These are phyloP conservation scores for Fusarium oxysporum DNA, from an alignment of 2,329 filamentous ascomycete species.

Conservation along the genomic window DNA sequence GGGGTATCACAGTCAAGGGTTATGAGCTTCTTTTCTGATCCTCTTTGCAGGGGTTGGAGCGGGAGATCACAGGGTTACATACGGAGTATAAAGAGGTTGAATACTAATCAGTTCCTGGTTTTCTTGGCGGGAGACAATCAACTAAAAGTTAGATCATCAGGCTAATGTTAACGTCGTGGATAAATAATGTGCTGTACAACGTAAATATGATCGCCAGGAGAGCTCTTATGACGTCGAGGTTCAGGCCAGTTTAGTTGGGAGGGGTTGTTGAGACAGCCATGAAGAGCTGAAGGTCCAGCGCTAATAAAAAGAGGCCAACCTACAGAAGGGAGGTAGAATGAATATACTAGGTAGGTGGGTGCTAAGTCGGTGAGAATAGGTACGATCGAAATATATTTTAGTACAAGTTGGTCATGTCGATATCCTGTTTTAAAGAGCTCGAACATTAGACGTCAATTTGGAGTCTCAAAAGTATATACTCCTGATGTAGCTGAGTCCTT, in stretches of 20 bases:
- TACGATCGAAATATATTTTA: background rate
- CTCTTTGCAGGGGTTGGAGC: slow-evolving; percentile 7
- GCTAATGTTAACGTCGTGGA: slow-evolving; percentile 36
- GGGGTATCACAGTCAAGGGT: slow-evolving; percentile 37
- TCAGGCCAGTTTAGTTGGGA: background rate
- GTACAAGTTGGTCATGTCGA: background rate
- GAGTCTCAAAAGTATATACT: background rate
- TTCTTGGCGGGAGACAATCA: background rate
- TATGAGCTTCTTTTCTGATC: slow-evolving; percentile 30
- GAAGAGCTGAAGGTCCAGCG: slow-evolving; percentile 15
- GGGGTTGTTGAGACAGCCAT: slow-evolving; percentile 30
- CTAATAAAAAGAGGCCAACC: background rate
- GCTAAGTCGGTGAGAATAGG: slow-evolving; percentile 1
- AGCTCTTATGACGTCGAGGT: slow-evolving; percentile 33
- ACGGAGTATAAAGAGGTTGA: background rate
- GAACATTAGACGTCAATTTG: background rate
- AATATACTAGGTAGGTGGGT: background rate
- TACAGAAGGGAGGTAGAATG: background rate
- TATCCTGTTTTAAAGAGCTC: background rate
- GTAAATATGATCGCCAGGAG: slow-evolving; percentile 26
- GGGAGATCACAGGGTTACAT: slow-evolving; percentile 2
- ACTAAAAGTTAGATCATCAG: slow-evolving; percentile 10
- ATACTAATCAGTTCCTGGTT: background rate
- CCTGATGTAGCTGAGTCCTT: background rate
- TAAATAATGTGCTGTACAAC: slow-evolving; percentile 2